These are phyloP conservation scores for Aspergillus glaucus DNA, from an alignment of 2,329 filamentous ascomycete genomes.

Conservation along the genomic window DNA sequence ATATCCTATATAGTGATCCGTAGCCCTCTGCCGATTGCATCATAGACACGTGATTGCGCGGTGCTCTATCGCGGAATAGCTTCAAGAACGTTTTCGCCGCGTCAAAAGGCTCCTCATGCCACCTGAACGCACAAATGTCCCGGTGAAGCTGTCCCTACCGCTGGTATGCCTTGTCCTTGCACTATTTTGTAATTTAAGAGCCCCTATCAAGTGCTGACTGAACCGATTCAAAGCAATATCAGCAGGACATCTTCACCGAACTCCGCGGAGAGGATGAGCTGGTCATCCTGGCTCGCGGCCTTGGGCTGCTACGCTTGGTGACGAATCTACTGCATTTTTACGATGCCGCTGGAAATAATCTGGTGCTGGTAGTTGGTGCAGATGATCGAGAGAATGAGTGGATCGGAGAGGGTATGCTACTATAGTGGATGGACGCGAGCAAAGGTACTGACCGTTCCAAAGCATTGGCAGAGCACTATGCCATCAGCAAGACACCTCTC, in stretches of 20 bases:
- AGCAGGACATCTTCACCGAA: conserved; percentile 91
- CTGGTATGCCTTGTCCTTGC: conserved; percentile 37
- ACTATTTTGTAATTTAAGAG: neutral
- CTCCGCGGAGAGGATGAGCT: conserved; percentile 88
- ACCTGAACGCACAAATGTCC: conserved; percentile 36
- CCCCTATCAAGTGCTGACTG: conserved; percentile 8
- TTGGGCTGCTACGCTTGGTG: conserved; percentile 84
- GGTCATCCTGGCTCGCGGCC: conserved; percentile 81
- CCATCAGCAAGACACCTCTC: conserved; percentile 73
- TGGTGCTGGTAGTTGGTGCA: conserved; percentile 82
- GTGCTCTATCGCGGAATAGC: conserved; percentile 9
- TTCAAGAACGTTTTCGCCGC: neutral
- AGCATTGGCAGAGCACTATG: conserved; percentile 89
- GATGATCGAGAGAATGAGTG: conserved; percentile 91
- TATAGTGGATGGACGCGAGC: neutral
- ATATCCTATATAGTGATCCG: no score
- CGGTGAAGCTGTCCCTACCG: conserved; percentile 59
- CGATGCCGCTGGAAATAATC: conserved; percentile 89
- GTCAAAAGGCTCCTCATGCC: conserved; percentile 35
- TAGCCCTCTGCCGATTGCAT: conserved; percentile 6
- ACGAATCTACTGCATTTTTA: conserved; percentile 97
- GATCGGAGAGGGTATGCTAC: conserved; percentile 67
- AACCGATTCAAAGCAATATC: conserved; percentile 59
- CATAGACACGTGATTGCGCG: conserved; percentile 18
- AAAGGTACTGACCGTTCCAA: conserved; percentile 8